A percentile compares a stretch with the other conserved stretches of the same genome.
phyloP scores from a whole-genome alignment of 2,329 filamentous ascomycete species.

The Chalara sp. region DNA sequence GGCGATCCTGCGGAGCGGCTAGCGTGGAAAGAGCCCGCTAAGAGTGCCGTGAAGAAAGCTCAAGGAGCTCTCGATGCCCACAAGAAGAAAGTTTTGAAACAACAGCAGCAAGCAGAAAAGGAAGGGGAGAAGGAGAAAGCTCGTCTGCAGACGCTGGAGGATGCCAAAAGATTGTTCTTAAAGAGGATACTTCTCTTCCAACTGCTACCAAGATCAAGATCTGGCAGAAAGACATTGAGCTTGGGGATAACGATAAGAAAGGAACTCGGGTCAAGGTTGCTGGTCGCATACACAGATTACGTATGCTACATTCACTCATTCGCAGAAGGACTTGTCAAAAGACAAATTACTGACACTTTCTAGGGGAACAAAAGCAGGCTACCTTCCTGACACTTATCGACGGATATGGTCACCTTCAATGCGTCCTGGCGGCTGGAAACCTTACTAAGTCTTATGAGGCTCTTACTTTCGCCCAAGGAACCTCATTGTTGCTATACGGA shows the following conservation, averaged over 20 bases:
- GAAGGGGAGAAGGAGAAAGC: conserved; percentile 68
- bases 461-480: conserved; percentile 63
- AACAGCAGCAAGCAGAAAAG: conserved; percentile 63
- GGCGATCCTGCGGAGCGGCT: conserved; percentile 58
- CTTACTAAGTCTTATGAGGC: conserved; percentile 73
- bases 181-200: conserved; percentile 66
- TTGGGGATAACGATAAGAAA: conserved; percentile 50
- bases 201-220: conserved; percentile 70
- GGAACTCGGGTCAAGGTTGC: conserved; percentile 73
- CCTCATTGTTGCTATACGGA: conserved; percentile 61
- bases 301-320: conserved; percentile 26
- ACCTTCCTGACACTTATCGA: conserved; percentile 83
- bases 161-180: conserved; percentile 71
- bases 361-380: conserved; percentile 65
- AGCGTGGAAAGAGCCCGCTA: conserved; percentile 75
- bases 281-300: conserved; percentile 75
- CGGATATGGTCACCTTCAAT: conserved; percentile 80
- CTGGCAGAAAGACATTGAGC: conserved; percentile 57
- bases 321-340: background rate
- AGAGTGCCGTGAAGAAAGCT: conserved; percentile 81
- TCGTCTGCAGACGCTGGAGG: conserved; percentile 63
- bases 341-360: background rate
- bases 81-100: conserved; percentile 80
- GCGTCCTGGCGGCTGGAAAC: conserved; percentile 63
- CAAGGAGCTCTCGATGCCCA: conserved; percentile 66